Percentiles rank a stretch among this genome's conserved stretches.
Conservation (phyloP, 2,329 filamentous ascomycete genomes). For the Fusarium haematococcum region DNA sequence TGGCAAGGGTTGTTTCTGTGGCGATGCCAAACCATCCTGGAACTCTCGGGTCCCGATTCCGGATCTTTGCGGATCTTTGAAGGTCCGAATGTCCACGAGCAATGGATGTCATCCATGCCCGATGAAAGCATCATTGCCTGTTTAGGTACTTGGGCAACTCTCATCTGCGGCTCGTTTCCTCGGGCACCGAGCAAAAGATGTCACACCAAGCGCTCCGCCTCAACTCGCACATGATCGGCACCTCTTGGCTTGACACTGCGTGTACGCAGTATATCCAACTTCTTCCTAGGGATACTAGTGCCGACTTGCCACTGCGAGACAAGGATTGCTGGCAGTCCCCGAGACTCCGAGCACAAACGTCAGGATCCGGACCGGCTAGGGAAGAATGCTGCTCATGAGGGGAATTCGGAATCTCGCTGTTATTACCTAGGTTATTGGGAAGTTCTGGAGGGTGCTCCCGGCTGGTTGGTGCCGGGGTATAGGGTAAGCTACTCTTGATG, state of each 20-base stretch:
- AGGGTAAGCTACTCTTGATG: slow-evolving; percentile 14
- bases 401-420: slow-evolving; percentile 19
- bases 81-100: slow-evolving; percentile 23
- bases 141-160: background rate
- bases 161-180: background rate
- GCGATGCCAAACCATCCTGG: slow-evolving; percentile 2
- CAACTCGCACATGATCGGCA: background rate
- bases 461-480: background rate
- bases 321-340: slow-evolving; percentile 2
- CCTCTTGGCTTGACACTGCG: background rate
- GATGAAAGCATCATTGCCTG: background rate
- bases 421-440: slow-evolving; percentile 6
- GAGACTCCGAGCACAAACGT: slow-evolving; percentile 20
- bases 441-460: background rate
- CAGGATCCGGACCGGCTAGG: slow-evolving; percentile 17
- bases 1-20: slow-evolving; percentile 24
- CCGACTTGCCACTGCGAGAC: background rate
- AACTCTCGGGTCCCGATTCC: slow-evolving; percentile 18
- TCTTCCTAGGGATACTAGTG: background rate
- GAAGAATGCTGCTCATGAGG: background rate
- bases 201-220: slow-evolving; percentile 8
- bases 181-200: background rate
- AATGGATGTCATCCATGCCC: background rate
- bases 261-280: background rate
- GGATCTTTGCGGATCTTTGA: slow-evolving; percentile 21